These are phyloP conservation scores for Rubia tinctorum DNA, from an alignment of 305 asterid genomes.

Conservation along the genomic window DNA sequence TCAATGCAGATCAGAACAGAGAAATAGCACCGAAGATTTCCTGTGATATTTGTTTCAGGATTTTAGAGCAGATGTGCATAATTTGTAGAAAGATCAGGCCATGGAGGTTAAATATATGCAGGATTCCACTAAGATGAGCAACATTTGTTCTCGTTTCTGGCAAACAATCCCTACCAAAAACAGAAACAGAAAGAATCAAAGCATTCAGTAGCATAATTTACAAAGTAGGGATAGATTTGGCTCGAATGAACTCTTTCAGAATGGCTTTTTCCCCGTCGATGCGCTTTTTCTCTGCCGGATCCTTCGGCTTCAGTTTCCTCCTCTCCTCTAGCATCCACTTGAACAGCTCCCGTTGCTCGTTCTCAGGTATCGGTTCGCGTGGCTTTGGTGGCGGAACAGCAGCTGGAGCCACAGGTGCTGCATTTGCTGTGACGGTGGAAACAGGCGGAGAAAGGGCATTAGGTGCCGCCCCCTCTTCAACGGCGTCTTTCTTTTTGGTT, in stretches of 20 bases:
- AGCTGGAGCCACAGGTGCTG: constrained; percentile 15
- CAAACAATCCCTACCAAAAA: not conserved
- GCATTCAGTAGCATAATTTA: constrained; percentile 22
- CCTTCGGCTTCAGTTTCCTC: constrained; percentile 69
- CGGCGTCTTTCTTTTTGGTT: constrained; percentile 41
- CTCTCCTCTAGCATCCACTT: constrained; percentile 89
- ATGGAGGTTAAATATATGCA: constrained; percentile 1
- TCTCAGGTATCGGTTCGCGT: constrained; percentile 62
- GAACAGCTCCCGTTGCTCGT: constrained; percentile 67
- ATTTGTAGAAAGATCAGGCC: not conserved
- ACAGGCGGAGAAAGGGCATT: constrained; percentile 33
- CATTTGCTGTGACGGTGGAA: constrained; percentile 31
- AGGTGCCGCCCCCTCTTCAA: constrained; percentile 35
- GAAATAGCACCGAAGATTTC: no score
- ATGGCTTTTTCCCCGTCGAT: constrained; percentile 84
- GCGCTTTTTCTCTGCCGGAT: constrained; percentile 63
- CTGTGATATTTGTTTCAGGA: no score
- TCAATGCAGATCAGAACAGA: no score
- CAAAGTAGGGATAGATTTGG: constrained; percentile 52
- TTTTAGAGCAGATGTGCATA: no score
- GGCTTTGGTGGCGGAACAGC: constrained; percentile 28
- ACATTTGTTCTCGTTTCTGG: not conserved
- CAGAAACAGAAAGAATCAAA: not conserved
- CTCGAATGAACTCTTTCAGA: constrained; percentile 78
- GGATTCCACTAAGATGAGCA: not conserved